phyloP scores from a whole-genome alignment of 2,329 filamentous ascomycete species.

The Amauroascus niger region DNA sequence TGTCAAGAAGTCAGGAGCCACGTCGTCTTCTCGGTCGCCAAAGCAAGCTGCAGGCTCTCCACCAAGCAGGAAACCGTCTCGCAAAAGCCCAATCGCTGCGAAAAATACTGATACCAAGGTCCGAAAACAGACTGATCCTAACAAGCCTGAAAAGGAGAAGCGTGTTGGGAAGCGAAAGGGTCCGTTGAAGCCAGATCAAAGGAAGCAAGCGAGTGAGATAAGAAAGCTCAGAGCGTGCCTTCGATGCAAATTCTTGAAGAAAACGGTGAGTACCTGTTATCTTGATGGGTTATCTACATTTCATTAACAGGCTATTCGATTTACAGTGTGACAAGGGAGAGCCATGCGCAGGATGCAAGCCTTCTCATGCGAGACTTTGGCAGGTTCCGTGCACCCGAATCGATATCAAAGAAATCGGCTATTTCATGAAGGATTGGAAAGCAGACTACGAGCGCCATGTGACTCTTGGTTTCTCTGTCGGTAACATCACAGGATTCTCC shows the following conservation, averaged over 20 bases:
- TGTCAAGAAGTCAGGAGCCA: constrained; percentile 30
- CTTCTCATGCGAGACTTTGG: constrained; percentile 90
- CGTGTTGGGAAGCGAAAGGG: constrained; percentile 84
- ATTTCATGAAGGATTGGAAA: constrained; percentile 99
- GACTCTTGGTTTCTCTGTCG: constrained; percentile 75
- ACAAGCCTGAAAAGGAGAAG: constrained; percentile 85
- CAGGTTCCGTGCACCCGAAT: constrained; percentile 96
- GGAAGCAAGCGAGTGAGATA: constrained; percentile 94
- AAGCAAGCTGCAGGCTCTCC: constrained; percentile 56
- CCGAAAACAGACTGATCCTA: constrained; percentile 60
- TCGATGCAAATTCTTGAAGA: constrained; percentile 97
- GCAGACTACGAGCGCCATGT: constrained; percentile 91
- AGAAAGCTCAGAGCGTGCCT: constrained; percentile 88
- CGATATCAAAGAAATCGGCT: constrained; percentile 95
- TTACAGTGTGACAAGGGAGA: constrained; percentile 79
- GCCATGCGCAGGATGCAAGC: constrained; percentile 89
- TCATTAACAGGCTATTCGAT: not conserved
- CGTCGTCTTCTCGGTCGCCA: constrained; percentile 51
- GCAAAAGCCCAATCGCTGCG: constrained; percentile 65
- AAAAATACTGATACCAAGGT: constrained; percentile 79
- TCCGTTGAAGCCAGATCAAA: constrained; percentile 81
- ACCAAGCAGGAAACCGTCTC: constrained; percentile 53
- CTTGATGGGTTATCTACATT: not conserved
- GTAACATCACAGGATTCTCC: constrained; percentile 82
- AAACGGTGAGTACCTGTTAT: constrained; percentile 49